Evolutionary conservation across 805 yeast species (phyloP).

Genomic region (Priceomyces fermenticarens): DNA sequence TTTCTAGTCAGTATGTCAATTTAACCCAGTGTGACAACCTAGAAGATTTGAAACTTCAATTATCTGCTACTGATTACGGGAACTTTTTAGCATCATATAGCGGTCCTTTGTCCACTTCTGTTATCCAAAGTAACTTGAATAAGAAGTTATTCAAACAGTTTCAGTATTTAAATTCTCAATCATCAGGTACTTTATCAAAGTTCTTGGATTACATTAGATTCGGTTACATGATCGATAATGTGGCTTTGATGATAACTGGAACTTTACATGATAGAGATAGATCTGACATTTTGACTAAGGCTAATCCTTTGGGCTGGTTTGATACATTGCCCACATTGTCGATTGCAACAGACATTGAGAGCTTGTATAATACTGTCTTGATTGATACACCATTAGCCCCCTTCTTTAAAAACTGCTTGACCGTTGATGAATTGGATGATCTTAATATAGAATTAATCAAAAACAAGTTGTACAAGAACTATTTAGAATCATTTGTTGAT

Average conservation of each 20-base stretch:
- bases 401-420: constrained; percentile 84
- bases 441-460: constrained; percentile 92
- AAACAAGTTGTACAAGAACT: constrained; percentile 88
- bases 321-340: constrained; percentile 94
- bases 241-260: constrained; percentile 93
- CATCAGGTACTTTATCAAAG: constrained; percentile 73
- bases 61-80: constrained; percentile 95
- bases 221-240: constrained; percentile 98
- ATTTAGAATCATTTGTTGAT: constrained; percentile 77
- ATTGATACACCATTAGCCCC: constrained; percentile 98
- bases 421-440: constrained; percentile 89
- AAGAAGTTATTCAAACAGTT: constrained; percentile 78
- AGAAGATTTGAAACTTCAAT: constrained; percentile 90
- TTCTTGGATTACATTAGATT: constrained; percentile 92
- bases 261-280: constrained; percentile 94
- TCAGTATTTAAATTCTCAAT: constrained; percentile 78
- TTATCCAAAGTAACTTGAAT: constrained; percentile 78
- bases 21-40: constrained; percentile 93
- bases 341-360: constrained; percentile 91
- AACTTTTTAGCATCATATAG: constrained; percentile 81
- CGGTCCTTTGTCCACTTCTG: constrained; percentile 77
- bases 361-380: constrained; percentile 87
- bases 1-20: constrained; percentile 79
- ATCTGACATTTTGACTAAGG: constrained; percentile 79
- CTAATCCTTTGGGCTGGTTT: constrained; percentile 98